phyloP scores from a whole-genome alignment of 306 rosid genomes.

The Fragaria nilgerrensis region DNA sequence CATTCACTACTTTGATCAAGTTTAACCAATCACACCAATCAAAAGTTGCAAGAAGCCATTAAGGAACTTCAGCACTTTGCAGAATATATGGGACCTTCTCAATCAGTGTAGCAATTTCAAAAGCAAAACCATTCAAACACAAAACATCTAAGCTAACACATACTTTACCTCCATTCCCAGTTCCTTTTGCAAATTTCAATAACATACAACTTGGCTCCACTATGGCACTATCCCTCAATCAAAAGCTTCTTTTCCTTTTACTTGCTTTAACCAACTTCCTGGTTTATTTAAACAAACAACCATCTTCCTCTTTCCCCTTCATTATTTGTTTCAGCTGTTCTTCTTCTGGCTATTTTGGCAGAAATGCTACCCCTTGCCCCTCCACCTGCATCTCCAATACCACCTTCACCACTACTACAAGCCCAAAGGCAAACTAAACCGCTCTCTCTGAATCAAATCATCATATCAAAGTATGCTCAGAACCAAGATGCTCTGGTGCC shows the following conservation, averaged over 20 bases:
- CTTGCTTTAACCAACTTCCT: conserved; percentile 30
- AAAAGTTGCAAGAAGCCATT: conserved; percentile 23
- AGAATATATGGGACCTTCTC: conserved; percentile 22
- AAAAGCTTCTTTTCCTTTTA: conserved; percentile 52
- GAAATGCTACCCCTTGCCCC: conserved; percentile 44
- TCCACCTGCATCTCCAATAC: conserved; percentile 28
- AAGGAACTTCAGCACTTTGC: conserved; percentile 21
- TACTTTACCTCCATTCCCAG: conserved; percentile 41
- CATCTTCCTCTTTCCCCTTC: conserved; percentile 23
- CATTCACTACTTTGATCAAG: conserved; percentile 15
- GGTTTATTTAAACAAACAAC: conserved; percentile 21
- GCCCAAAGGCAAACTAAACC: conserved; percentile 29
- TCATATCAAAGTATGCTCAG: conserved; percentile 31
- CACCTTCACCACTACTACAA: conserved; percentile 15
- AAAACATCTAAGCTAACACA: conserved; percentile 30
- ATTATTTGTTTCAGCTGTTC: conserved; percentile 11
- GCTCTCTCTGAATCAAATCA: conserved; percentile 41
- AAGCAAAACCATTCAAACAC: conserved; percentile 47
- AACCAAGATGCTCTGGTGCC: conserved; percentile 25
- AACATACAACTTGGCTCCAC: conserved; percentile 45
- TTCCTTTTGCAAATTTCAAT: conserved; percentile 43
- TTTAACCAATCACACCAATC: conserved; percentile 19
- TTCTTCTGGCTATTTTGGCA: not conserved
- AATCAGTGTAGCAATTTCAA: conserved; percentile 35
- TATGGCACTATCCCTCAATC: conserved; percentile 16